Evolutionary conservation across 73 alveolate genomes (phyloP), one percentile per base, ranked within the genome.

Genomic region (Paramecium primaurelia): DNA sequence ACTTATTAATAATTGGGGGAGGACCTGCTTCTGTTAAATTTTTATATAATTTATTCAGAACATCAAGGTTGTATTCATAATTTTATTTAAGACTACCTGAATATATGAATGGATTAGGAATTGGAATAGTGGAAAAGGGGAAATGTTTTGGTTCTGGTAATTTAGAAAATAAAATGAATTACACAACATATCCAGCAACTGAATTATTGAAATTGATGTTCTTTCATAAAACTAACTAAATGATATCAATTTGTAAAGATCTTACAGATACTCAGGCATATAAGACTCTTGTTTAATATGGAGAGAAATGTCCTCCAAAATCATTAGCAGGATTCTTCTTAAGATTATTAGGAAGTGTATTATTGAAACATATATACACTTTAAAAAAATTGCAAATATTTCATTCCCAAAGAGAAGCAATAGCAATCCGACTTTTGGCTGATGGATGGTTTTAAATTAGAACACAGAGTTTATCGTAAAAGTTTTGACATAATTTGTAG

Each of bases 111-210:
- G 59, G 87, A 22, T 42, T 75, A 37, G 60, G 60, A 16, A 80
- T 80, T 44, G 71, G 77, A 3, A 80, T 80, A 6, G 10, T 80
- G 7, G 91, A 80, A 10, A 80, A 80, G 30, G 28, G 58, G 10
- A 80, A 80, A 80, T 32, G 64, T 44, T 80, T 80, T 80, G 91
- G 91, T 16, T 45, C 77, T 49, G 91, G 91, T 12, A 80, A 80
- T 45, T 47, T 32, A 32, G 91, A 80, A 32, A 44, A 40, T 80
- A 80, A 80, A 47, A 36, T 80, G 47, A 80, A 59, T 28, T 80
- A 80, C n/a, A 16, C 91, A 26, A 42, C 22, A 40, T 80, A 49
- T 80, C 32, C 77, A 16, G 91, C 91, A 20, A 80, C n/a, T 80
- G 91, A 80, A 26, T 20, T 42, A n/a, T 22, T 80, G 28, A 80